Base-by-base conservation (phyloP, 1,284 basidiomycete species). In the Lignosus rhinocerotis region DNA sequence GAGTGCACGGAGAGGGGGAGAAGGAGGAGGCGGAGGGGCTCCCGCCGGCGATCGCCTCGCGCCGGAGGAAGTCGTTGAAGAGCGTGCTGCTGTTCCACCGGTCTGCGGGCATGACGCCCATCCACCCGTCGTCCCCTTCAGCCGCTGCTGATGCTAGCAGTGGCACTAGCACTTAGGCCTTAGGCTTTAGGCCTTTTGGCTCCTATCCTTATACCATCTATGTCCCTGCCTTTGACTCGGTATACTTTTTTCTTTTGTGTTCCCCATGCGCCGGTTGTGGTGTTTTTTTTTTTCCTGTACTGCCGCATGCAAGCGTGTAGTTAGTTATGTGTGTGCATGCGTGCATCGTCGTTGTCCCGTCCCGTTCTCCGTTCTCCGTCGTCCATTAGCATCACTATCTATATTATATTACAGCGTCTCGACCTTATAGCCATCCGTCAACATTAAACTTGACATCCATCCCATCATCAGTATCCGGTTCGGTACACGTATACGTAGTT, bases 11-110 rank as follows among this genome's bases (percentile, higher is more conserved):
- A 25, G 45, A 46, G 45, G 25, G 21, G 4, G 7, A 31, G n/a
- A 25, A n/a, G 36, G 19, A 50, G 17, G 39, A 21, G 16, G 25
- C 6, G 2, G 30, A 21, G 34, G 30, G 14, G 25, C 14, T 33
- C 5, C 11, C 33, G 34, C 19, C 25, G 4, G 6, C 31, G 2
- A 25, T 39, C 12, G 30, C 36, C n/a, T 30, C 25, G 36, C n/a
- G 36, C 8, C 38, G 53, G n/a, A 45, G 48, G 17, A 46, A 45
- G 48, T 58, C 57, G 34, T 19, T 58, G 17, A 53, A 46, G 52
- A 58, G 51, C 48, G 16, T 58, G 34, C 57, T 58, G 30, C 48
- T 58, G 30, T 58, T 58, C 52, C 57, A 58, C 33, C 57, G 57
- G 6, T 50, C 48, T 31, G 36, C 32, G n/a, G 42, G 48, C 12